These are phyloP conservation scores for Babesia microti DNA, from an alignment of 169 alveolate genomes.

Conservation along the genomic window DNA sequence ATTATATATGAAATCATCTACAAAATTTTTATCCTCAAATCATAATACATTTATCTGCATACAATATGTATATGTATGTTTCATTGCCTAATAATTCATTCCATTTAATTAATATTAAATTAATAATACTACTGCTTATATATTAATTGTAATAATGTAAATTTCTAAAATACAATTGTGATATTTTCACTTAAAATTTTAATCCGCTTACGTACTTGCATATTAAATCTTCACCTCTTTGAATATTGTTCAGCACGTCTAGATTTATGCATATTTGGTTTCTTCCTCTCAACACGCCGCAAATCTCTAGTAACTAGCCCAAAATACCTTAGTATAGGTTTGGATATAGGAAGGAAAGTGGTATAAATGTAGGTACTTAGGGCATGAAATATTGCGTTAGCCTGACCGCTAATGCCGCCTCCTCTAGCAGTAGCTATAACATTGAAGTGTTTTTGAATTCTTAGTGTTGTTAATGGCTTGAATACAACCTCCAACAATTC, in stretches of 20 bases:
- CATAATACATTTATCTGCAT: no score
- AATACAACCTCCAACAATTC: conserved; percentile 46
- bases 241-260: conserved; percentile 43
- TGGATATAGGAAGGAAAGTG: conserved; percentile 47
- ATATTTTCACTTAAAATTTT: not conserved
- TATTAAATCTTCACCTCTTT: conserved; percentile 9
- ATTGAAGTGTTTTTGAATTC: conserved; percentile 47
- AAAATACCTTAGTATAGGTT: conserved; percentile 26
- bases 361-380: conserved; percentile 43
- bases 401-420: conserved; percentile 60
- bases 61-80: no score
- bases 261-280: conserved; percentile 45
- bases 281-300: conserved; percentile 43
- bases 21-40: no score
- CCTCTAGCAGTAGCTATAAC: conserved; percentile 54
- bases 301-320: conserved; percentile 22
- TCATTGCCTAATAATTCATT: no score
- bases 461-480: conserved; percentile 45
- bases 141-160: not conserved
- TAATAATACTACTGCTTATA: no score
- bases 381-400: conserved; percentile 64
- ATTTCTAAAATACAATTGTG: not conserved
- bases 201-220: not conserved
- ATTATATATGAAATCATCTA: no score
- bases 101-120: no score